Evolutionary conservation across 768 basidiomycete species (phyloP).

Genomic region (Suillus subaureus): DNA sequence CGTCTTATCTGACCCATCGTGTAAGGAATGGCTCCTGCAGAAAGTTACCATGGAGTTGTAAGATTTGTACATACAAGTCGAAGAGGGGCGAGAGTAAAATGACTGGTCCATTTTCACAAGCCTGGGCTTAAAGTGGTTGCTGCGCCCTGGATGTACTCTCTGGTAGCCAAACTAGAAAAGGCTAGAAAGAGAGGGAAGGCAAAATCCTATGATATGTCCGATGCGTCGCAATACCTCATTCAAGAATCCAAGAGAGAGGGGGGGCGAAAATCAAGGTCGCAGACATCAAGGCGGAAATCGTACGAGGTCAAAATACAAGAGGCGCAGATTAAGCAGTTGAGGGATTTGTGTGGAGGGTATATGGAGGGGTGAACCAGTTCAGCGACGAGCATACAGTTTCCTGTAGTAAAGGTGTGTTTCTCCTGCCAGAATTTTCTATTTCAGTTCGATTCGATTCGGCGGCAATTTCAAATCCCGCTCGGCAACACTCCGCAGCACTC

Average conservation of each 20-base stretch:
- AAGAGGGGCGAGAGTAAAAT: not conserved
- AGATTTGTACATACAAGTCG: not conserved
- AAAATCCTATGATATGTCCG: constrained; percentile 15
- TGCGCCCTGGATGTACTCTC: constrained; percentile 17
- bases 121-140: constrained; percentile 19
- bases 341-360: not conserved
- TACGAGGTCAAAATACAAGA: not conserved
- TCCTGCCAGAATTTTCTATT: too few species aligned
- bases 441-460: too few species aligned
- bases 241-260: not conserved
- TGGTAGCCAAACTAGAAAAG: constrained; percentile 16
- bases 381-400: not conserved
- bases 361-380: not conserved
- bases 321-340: not conserved
- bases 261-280: not conserved
- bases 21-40: constrained; percentile 12
- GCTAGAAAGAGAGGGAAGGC: constrained; percentile 9
- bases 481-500: too few species aligned
- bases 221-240: constrained; percentile 16
- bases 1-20: constrained; percentile 4
- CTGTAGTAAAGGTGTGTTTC: too few species aligned
- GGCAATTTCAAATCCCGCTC: too few species aligned
- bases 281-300: not conserved
- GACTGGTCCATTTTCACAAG: too few species aligned
- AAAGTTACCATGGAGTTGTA: constrained; percentile 9